A percentile compares a stretch with the other conserved stretches of the same genome.
These are phyloP conservation scores for Crepidotus variabilis DNA, from an alignment of 768 basidiomycete genomes.

Conservation along the genomic window DNA sequence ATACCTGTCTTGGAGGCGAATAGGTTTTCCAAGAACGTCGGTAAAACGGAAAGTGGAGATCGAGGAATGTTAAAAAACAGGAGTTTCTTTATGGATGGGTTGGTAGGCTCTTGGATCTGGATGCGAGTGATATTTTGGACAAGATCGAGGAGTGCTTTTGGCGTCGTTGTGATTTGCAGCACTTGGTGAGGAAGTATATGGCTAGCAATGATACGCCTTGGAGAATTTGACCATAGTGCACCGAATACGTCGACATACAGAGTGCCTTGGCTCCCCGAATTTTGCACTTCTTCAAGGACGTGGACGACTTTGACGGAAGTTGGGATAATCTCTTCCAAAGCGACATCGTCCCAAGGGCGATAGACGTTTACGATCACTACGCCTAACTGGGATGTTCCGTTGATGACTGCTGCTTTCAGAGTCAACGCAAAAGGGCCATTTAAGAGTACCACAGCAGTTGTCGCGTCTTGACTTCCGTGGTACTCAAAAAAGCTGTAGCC, in stretches of 20 bases:
- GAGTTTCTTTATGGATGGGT: constrained; percentile 52
- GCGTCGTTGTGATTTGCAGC: constrained; percentile 44
- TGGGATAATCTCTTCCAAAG: constrained; percentile 61
- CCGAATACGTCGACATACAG: constrained; percentile 74
- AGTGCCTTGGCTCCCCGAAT: constrained; percentile 53
- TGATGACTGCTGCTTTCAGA: constrained; percentile 46
- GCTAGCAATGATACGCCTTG: constrained; percentile 43
- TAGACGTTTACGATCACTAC: constrained; percentile 74
- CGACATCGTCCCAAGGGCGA: constrained; percentile 74
- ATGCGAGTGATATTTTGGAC: constrained; percentile 27
- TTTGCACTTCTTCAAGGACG: constrained; percentile 78
- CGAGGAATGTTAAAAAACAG: constrained; percentile 63
- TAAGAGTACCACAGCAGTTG: constrained; percentile 62
- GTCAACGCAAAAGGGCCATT: constrained; percentile 76
- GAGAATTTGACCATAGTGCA: constrained; percentile 39
- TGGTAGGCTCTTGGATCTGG: constrained; percentile 25
- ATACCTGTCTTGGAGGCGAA: constrained; percentile 52
- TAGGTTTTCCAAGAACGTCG: constrained; percentile 54
- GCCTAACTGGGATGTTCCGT: constrained; percentile 46
- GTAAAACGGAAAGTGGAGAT: constrained; percentile 51
- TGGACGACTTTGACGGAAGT: constrained; percentile 53
- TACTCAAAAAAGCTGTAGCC: constrained; percentile 82
- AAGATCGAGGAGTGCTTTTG: constrained; percentile 42
- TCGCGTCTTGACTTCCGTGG: constrained; percentile 58
- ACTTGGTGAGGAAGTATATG: constrained; percentile 56